Evolutionary conservation across 1,284 basidiomycete genomes (phyloP).

Genomic region (Thelephora terrestris): DNA sequence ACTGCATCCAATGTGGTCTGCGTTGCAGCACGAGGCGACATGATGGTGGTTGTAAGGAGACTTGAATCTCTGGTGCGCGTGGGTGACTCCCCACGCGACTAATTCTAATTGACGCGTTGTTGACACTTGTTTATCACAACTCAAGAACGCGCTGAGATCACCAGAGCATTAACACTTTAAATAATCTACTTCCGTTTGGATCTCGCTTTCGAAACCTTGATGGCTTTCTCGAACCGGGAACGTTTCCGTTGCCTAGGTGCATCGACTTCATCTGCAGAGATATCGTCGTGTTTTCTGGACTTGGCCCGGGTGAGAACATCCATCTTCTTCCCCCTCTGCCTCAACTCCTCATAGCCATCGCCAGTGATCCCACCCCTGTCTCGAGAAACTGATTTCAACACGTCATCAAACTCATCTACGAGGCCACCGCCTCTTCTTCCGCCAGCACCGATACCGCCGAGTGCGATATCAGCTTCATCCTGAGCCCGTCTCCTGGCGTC

Average conservation of each 20-base stretch:
- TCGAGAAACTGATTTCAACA: conserved; percentile 50
- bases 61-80: too few species aligned
- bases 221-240: conserved; percentile 68
- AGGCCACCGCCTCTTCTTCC: conserved; percentile 63
- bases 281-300: conserved; percentile 30
- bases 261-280: conserved; percentile 30
- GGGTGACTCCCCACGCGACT: too few species aligned
- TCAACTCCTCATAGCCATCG: conserved; percentile 70
- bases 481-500: conserved; percentile 69
- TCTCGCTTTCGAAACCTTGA: conserved; percentile 43
- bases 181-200: conserved; percentile 14
- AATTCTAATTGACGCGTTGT: too few species aligned
- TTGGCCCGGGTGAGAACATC: conserved; percentile 46
- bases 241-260: conserved; percentile 48
- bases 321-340: conserved; percentile 57
- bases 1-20: background rate
- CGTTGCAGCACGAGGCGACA: too few species aligned
- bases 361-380: conserved; percentile 32
- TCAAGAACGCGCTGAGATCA: background rate
- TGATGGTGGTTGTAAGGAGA: too few species aligned
- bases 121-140: background rate
- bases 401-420: conserved; percentile 79
- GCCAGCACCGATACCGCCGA: conserved; percentile 56
- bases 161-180: conserved; percentile 3
- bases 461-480: conserved; percentile 87